Conservation (phyloP, 306 rosid species). For the Cucumis melo region DNA sequence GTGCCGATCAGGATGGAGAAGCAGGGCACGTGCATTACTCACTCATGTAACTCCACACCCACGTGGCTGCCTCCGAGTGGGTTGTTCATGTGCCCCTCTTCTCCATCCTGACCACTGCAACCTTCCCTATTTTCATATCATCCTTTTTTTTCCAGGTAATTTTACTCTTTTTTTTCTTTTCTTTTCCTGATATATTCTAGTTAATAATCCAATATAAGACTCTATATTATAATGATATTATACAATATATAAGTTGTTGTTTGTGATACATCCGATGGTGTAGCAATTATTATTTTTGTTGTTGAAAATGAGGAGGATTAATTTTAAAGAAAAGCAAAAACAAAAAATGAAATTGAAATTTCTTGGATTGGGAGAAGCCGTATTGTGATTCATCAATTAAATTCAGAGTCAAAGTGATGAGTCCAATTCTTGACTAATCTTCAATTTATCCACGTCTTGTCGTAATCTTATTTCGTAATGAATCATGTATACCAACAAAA, state of each 20-base stretch:
- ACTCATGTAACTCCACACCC: background rate
- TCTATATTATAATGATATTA: background rate
- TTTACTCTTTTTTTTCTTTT: background rate
- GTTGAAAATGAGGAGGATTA: background rate
- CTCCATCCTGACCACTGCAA: constrained; percentile 86
- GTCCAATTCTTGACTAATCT: background rate
- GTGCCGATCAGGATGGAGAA: constrained; percentile 96
- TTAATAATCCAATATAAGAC: background rate
- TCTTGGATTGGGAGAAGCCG: background rate
- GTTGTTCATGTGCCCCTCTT: constrained; percentile 98
- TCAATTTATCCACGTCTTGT: background rate
- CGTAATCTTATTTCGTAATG: background rate
- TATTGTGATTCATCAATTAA: background rate
- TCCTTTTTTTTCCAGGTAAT: background rate
- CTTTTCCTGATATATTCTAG: background rate
- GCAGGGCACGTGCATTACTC: constrained; percentile 99
- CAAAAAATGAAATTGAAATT: background rate
- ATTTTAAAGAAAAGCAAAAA: background rate
- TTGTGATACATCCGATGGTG: background rate
- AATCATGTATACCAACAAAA: background rate
- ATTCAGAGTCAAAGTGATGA: background rate
- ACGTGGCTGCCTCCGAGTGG: constrained; percentile 28
- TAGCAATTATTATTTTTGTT: background rate
- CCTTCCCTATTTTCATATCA: background rate
- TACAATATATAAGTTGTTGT: no score